phyloP scores from a whole-genome alignment of 2,329 filamentous ascomycete genomes.

The Sarocladium brachiariae region DNA sequence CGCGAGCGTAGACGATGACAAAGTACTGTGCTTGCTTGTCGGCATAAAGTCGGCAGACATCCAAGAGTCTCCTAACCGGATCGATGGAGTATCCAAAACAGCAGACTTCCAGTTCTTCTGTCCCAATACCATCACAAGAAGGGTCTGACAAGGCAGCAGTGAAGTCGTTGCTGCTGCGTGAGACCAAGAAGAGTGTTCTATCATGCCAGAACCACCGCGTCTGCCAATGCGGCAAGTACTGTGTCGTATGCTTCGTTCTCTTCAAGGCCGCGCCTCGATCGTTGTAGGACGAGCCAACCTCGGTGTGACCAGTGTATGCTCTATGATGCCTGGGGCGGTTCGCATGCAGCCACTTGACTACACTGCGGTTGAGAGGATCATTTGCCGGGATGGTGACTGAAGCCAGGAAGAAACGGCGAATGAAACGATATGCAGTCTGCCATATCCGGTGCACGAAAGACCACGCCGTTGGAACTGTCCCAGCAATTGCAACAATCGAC shows the following conservation, averaged over 20 bases:
- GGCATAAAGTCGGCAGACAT: constrained; percentile 39
- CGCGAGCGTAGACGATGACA: constrained; percentile 40
- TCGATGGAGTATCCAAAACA: constrained; percentile 44
- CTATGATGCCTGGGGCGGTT: constrained; percentile 32
- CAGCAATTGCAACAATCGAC: constrained; percentile 36
- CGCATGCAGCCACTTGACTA: constrained; percentile 37
- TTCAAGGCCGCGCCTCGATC: constrained; percentile 34
- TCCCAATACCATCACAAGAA: constrained; percentile 37
- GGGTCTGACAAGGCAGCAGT: constrained; percentile 29
- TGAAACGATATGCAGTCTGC: constrained; percentile 31
- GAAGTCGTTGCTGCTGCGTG: constrained; percentile 33
- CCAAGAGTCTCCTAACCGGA: constrained; percentile 39
- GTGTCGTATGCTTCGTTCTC: constrained; percentile 32
- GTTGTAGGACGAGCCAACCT: constrained; percentile 20
- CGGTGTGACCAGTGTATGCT: constrained; percentile 37
- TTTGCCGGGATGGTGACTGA: constrained; percentile 35
- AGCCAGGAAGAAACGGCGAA: constrained; percentile 36
- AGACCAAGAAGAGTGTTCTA: constrained; percentile 37
- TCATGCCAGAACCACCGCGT: constrained; percentile 43
- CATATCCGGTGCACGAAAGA: constrained; percentile 28
- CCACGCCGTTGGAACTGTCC: constrained; percentile 33
- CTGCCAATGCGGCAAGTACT: constrained; percentile 39
- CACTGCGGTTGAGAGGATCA: constrained; percentile 38
- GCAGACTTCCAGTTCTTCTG: constrained; percentile 40
- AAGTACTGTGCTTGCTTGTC: constrained; percentile 42